These are phyloP conservation scores for Fusarium coffeatum DNA, from an alignment of 2,329 filamentous ascomycete species.

Conservation along the genomic window DNA sequence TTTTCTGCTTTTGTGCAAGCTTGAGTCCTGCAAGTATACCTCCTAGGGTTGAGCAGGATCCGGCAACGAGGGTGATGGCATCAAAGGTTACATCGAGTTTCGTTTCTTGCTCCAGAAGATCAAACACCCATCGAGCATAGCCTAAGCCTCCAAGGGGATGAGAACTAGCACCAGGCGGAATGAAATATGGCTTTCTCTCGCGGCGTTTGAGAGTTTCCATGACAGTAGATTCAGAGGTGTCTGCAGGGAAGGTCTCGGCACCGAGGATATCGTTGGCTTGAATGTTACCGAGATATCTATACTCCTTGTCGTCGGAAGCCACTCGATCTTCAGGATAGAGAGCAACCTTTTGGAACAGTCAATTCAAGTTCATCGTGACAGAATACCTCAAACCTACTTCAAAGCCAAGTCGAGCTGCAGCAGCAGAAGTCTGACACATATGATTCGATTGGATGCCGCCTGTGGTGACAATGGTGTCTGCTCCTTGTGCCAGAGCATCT, in stretches of 20 bases:
- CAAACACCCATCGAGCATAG: conserved; percentile 32
- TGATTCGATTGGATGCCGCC: conserved; percentile 32
- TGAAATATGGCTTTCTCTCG: conserved; percentile 19
- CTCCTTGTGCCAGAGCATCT: conserved; percentile 22
- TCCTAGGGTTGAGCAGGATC: conserved; percentile 27
- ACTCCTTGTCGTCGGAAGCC: conserved; percentile 7
- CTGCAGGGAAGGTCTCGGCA: conserved; percentile 23
- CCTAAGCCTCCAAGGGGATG: conserved; percentile 25
- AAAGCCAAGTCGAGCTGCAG: conserved; percentile 26
- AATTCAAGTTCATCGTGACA: rapidly evolving
- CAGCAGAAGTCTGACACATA: conserved; percentile 35
- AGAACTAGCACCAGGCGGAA: conserved; percentile 24
- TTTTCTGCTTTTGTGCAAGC: conserved; percentile 11
- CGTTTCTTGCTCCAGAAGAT: conserved; percentile 23
- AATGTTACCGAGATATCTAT: conserved; percentile 25
- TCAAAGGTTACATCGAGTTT: conserved; percentile 19
- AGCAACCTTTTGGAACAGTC: conserved; percentile 6
- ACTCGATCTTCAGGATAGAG: conserved; percentile 23
- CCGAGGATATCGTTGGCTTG: conserved; percentile 26
- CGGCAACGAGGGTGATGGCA: conserved; percentile 14
- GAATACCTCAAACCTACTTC: background rate
- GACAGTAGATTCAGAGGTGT: conserved; percentile 11
- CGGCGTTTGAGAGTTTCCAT: conserved; percentile 1
- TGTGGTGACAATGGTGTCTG: conserved; percentile 30
- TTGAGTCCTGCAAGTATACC: conserved; percentile 29